Evolutionary conservation across 2,329 filamentous ascomycete genomes (phyloP).

Genomic region (Nemania bipapillata): DNA sequence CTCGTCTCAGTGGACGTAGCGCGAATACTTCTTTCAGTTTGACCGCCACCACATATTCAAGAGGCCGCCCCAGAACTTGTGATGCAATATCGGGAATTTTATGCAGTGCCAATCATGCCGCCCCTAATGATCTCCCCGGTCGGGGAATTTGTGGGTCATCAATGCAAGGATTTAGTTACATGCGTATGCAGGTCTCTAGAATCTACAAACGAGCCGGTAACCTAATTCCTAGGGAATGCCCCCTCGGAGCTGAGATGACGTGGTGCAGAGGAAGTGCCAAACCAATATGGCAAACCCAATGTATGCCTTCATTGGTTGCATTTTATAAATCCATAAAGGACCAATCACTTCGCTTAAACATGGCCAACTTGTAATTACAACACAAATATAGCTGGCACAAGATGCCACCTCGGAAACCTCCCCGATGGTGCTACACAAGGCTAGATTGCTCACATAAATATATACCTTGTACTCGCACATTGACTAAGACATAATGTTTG

Average conservation of each 20-base stretch:
- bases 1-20: neutral
- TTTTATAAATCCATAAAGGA: neutral
- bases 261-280: neutral
- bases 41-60: neutral
- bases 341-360: neutral
- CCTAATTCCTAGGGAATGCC: slow-evolving; percentile 4
- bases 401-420: neutral
- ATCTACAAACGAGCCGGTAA: slow-evolving; percentile 3
- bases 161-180: neutral
- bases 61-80: neutral
- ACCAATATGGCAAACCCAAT: neutral
- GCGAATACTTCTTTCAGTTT: neutral
- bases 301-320: neutral
- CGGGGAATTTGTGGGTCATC: neutral
- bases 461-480: no score
- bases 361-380: neutral
- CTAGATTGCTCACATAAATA: neutral
- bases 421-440: neutral
- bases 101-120: slow-evolving; percentile 10
- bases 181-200: neutral
- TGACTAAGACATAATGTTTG: no score
- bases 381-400: neutral
- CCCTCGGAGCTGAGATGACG: slow-evolving; percentile 15
- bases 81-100: slow-evolving; percentile 17
- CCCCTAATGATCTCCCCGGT: neutral